Evolutionary conservation across 768 basidiomycete genomes (phyloP), one percentile per base, ranked within the genome.

Genomic region (Candolleomyces efflorescens): DNA sequence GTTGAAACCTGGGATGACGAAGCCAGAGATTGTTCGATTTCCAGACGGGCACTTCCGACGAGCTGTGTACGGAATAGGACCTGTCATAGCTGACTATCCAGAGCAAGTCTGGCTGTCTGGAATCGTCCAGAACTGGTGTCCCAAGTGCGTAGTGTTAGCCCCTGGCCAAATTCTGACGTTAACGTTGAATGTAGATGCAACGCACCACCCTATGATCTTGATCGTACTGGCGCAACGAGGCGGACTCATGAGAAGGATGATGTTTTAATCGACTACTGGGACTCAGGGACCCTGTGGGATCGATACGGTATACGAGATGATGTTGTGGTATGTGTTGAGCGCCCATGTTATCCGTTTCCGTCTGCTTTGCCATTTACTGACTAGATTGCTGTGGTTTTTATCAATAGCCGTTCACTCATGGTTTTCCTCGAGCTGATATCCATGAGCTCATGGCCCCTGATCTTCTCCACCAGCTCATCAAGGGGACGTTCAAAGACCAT

Each of bases 401-500:
- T 17, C 38, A 39, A 39, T 39, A 72, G 68, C 71, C 70, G 0
- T 73, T 71, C 51, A 71, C 68, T 5, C 27, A 60, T 36, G 17
- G 58, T 4, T 72, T 74, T 56, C 71, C 72, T 0, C 60, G 62
- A 2, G 72, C 72, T 0, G 66, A 74, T 51, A 73, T 74, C 27
- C 63, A 74, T 57, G 69, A 71, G 39, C 58, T 72, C 3, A 12
- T 74, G 0, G 44, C 70, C 0, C 66, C 71, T 4, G 70, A 74
- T 55, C 59, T 74, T 0, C 64, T 74, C 1, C 74, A 77, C 59
- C 74, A 76, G 60, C 23, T 75, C 10, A 74, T 77, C 55, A 75
- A 75, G 53, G 73, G 74, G 2, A 68, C 63, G 2, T 78, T 77
- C 63, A 78, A 77, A 54, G 77, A 76, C 41, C 76, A 76, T 50